A percentile compares a stretch with the other conserved stretches of the same genome.
Conservation (phyloP, 768 basidiomycete species). For the Tylopilus balloui region DNA sequence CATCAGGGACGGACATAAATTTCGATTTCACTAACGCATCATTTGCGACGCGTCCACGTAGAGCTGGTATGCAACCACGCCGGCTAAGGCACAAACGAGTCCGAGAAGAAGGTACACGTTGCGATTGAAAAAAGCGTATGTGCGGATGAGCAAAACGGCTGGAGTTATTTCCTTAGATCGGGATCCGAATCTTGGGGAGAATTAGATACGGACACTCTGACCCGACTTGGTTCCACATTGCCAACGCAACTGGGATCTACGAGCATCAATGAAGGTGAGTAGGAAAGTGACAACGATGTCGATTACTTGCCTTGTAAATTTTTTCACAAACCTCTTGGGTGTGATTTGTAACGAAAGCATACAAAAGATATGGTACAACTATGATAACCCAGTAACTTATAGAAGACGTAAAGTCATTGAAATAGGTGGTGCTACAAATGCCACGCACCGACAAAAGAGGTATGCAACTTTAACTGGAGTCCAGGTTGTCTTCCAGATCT, state of each 20-base stretch:
- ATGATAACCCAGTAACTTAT: conserved; percentile 77
- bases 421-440: conserved; percentile 13
- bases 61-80: conserved; percentile 76
- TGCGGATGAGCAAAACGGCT: conserved; percentile 79
- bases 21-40: conserved; percentile 47
- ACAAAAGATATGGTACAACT: conserved; percentile 75
- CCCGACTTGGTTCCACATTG: conserved; percentile 86
- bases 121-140: conserved; percentile 82
- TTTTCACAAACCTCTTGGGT: conserved; percentile 56
- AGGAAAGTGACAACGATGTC: not conserved
- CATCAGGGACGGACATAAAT: conserved; percentile 1
- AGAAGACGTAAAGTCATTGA: conserved; percentile 3
- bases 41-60: conserved; percentile 77
- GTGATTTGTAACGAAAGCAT: conserved; percentile 71
- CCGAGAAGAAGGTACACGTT: conserved; percentile 62
- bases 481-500: conserved; percentile 84
- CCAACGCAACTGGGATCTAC: conserved; percentile 75
- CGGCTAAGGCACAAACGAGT: conserved; percentile 61
- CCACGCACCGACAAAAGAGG: conserved; percentile 73
- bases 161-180: conserved; percentile 10
- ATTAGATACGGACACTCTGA: conserved; percentile 55
- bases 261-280: not conserved
- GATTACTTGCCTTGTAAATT: conserved; percentile 56
- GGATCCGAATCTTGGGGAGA: not conserved
- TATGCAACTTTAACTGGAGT: conserved; percentile 81